Evolutionary conservation across 148 eudicot genomes (phyloP).

Genomic region (Rhododendron ovatum): DNA sequence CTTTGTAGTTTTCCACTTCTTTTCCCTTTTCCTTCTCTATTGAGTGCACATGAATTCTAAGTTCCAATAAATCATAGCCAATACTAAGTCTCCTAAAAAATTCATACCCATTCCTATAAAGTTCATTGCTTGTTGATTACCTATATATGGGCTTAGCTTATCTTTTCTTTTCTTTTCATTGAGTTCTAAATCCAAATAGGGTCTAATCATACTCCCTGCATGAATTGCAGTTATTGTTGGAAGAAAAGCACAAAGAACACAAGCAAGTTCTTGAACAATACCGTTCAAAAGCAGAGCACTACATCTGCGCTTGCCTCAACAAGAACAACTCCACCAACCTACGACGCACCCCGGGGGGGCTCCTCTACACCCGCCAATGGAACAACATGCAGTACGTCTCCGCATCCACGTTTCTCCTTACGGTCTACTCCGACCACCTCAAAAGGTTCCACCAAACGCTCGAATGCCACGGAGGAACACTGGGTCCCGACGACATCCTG

Average conservation of each 20-base stretch:
- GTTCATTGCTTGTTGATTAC: background rate
- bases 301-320: constrained; percentile 62
- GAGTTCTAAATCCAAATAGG: too few species aligned
- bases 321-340: constrained; percentile 54
- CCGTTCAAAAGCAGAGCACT: constrained; percentile 57
- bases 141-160: too few species aligned
- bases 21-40: background rate
- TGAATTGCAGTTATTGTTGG: constrained; percentile 35
- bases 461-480: constrained; percentile 21
- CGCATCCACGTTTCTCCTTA: constrained; percentile 48
- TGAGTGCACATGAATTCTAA: background rate
- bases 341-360: constrained; percentile 72
- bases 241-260: constrained; percentile 39
- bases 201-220: background rate
- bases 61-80: background rate
- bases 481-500: constrained; percentile 32
- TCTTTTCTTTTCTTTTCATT: too few species aligned
- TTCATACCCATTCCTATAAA: background rate
- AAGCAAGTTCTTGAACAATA: constrained; percentile 33
- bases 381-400: constrained; percentile 97
- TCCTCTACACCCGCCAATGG: constrained; percentile 71
- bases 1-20: background rate
- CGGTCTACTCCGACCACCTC: constrained; percentile 63
- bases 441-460: constrained; percentile 28
- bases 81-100: too few species aligned